phyloP scores from a whole-genome alignment of 2,329 filamentous ascomycete species.

The Aspergillus luchuensis region DNA sequence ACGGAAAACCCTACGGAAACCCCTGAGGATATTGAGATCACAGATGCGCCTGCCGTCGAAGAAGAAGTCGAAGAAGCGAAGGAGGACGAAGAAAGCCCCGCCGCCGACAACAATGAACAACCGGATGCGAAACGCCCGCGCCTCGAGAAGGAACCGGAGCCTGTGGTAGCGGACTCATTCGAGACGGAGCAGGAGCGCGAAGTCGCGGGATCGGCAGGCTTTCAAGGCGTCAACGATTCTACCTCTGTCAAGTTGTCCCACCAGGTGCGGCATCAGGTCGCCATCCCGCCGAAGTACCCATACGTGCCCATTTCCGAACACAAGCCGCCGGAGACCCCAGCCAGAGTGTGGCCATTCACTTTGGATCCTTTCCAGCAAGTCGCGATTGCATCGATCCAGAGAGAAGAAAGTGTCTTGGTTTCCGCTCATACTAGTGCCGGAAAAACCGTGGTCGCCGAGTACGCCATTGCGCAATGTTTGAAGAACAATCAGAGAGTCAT shows the following conservation, averaged over 20 bases:
- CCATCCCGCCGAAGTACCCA: constrained; percentile 88
- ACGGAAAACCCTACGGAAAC: constrained; percentile 41
- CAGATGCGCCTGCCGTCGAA: constrained; percentile 18
- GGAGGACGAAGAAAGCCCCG: constrained; percentile 21
- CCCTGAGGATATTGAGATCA: constrained; percentile 26
- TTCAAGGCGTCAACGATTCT: constrained; percentile 63
- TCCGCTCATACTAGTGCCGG: constrained; percentile 97
- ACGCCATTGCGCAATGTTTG: constrained; percentile 94
- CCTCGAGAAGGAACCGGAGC: constrained; percentile 65
- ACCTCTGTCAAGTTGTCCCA: constrained; percentile 78
- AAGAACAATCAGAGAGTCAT: constrained; percentile 98
- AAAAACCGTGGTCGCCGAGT: constrained; percentile 98
- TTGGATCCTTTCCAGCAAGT: constrained; percentile 97
- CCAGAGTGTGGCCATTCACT: constrained; percentile 81
- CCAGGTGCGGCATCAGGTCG: constrained; percentile 98
- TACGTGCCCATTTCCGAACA: constrained; percentile 95
- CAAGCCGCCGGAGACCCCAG: constrained; percentile 83
- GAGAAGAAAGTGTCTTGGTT: constrained; percentile 93
- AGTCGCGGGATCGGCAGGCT: constrained; percentile 75
- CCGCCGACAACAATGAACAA: constrained; percentile 35
- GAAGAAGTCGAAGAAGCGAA: constrained; percentile 20
- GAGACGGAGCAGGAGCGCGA: constrained; percentile 93
- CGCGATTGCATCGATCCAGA: constrained; percentile 90
- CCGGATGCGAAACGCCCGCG: constrained; percentile 52
- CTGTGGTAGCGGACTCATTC: constrained; percentile 89